Base-by-base conservation (phyloP, 2,329 filamentous ascomycete species). In the Xylaria digitata region DNA sequence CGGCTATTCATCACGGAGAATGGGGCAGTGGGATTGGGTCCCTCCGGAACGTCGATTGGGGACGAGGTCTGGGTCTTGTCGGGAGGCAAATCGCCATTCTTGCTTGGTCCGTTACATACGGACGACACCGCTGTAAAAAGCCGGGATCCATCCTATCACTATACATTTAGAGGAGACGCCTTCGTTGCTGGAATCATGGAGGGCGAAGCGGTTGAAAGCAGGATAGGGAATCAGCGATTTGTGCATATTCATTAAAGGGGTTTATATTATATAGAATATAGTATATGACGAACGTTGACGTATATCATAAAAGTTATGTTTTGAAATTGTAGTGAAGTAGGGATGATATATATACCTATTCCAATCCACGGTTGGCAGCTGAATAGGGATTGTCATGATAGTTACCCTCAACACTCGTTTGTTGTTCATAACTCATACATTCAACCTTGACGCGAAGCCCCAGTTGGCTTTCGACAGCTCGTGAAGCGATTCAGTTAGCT, bases 61-160 rank as follows among this genome's bases (percentile, higher is more conserved):
- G 69, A 70, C 21, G 66, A 70, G 55, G 49, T 70, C 23, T 69
- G 69, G 66, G 53, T 70, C 6, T 37, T 70, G 45, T 60, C 53
- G 8, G 69, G 69, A 17, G 66, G 69, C 13, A 50, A 46, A 34
- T 61, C 54, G 42, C 69, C 69, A 2, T 69, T 69, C 42, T 40
- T 67, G 26, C 61, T 71, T 2, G n/a, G 61, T 1, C 61, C 64
- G 13, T 30, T 64, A n/a, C 19, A 32, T 53, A 13, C 9, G n/a
- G 45, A 49, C 3, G 43, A 23, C 3, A 19, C 1, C 3, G 37
- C 11, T 46, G 34, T 4, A 3, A 50, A 56, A 8, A 15, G 8
- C 11, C 19, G 17, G 11, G 43, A 54, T n/a, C 15, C 26, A 13
- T 61, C 49, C 4, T 42, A 49, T 46, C 56, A 69, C 26, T 71